Evolutionary conservation across 2,329 filamentous ascomycete species (phyloP).

Genomic region (Ceratocystis albifundus): DNA sequence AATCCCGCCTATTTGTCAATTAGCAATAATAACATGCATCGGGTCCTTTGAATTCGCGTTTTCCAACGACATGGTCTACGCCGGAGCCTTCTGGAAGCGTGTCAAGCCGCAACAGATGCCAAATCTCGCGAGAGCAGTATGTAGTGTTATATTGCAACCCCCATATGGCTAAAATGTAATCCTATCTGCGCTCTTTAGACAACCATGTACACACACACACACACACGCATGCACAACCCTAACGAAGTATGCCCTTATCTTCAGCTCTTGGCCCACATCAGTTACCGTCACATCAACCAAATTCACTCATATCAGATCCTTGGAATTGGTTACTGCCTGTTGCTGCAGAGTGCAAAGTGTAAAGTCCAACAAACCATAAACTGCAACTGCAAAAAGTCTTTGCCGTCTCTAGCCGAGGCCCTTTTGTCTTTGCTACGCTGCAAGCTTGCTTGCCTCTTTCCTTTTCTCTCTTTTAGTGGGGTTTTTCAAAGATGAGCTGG

Average conservation of each 20-base stretch:
- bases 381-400: neutral
- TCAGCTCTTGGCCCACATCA: neutral
- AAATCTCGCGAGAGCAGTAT: too few species aligned
- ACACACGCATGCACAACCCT: too few species aligned
- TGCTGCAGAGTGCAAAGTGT: too few species aligned
- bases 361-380: too few species aligned
- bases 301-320: neutral
- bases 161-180: neutral
- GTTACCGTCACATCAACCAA: neutral
- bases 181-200: too few species aligned
- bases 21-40: neutral
- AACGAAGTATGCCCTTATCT: neutral
- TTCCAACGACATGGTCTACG: too few species aligned
- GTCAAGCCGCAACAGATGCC: neutral
- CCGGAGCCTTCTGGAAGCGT: slow-evolving; percentile 2
- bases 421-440: neutral
- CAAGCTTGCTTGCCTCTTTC: neutral
- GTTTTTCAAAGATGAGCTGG: neutral
- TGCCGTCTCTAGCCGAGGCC: neutral
- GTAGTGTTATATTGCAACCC: neutral
- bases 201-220: too few species aligned
- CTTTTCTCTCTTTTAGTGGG: neutral
- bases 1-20: neutral
- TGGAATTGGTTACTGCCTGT: too few species aligned
- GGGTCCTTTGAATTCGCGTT: neutral